Evolutionary conservation across 2,329 filamentous ascomycete species (phyloP), one percentile per base, ranked within the genome.

Genomic region (Fusarium clavum): DNA sequence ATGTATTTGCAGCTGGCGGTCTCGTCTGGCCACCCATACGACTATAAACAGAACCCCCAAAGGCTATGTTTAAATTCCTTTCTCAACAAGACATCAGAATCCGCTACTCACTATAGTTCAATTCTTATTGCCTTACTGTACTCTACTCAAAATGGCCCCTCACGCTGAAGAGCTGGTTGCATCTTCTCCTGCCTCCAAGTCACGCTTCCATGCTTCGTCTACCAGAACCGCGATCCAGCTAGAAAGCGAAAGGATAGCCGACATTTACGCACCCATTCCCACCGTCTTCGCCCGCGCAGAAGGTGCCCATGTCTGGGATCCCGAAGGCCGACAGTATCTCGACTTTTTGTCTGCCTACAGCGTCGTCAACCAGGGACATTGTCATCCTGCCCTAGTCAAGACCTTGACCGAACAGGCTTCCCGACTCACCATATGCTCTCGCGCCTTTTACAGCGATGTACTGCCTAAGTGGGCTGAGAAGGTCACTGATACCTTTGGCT

Each of bases 251-350:
- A 4, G 27, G 2, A 29, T 29, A 29, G 96, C 96, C 51, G 96
- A 99, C 88, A 99, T 98, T 86, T 99, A 99, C 86, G 94, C 98
- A 82, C 95, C 96, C 14, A 88, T 99, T 4, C 96, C 96, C 45
- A 90, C 98, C 64, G 96, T 97, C 78, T 98, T 98, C 81, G 87
- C 95, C 60, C 89, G 90, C 72, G 96, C 94, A 46, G 87, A 91
- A 75, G 96, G 95, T 49, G 91, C 92, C 77, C 91, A 92, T 66
- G 96, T 98, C 61, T 99, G 96, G 95, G 96, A 99, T 78, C 95
- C 96, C n/a, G 96, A 98, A 84, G 94, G 93, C 78, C 92, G 91
- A 75, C 91, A 97, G 80, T 98, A 99, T 82, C 90, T 98, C 76
- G 96, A 99, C 84, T 99, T 97, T 83, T 90, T 99, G 71, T 98